These are phyloP conservation scores for Halteria grandinella DNA, from an alignment of 73 alveolate genomes.

Conservation along the genomic window DNA sequence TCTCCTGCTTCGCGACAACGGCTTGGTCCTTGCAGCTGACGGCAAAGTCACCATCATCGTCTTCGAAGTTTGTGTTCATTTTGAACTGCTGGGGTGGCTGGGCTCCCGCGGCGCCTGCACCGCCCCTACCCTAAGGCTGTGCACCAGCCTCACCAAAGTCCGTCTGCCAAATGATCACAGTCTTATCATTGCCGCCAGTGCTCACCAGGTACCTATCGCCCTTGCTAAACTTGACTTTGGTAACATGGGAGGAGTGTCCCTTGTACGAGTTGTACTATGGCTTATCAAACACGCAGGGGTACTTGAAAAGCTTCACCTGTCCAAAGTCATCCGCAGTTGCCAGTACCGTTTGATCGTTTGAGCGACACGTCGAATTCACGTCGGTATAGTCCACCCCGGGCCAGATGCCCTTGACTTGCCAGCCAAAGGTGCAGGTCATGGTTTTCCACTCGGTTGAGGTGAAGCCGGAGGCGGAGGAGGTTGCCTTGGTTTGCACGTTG, in stretches of 20 bases:
- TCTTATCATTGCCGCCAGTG: constrained; percentile 98
- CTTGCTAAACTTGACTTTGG: constrained; percentile 92
- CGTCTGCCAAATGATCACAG: constrained; percentile 96
- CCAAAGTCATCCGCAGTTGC: constrained; percentile 96
- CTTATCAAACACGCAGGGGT: constrained; percentile 94
- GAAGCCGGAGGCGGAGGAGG: constrained; percentile 84
- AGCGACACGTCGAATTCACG: constrained; percentile 93
- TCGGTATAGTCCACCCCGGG: constrained; percentile 94
- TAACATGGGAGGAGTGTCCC: constrained; percentile 98
- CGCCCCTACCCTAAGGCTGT: neutral
- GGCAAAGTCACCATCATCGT: constrained; percentile 64
- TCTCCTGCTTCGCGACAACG: constrained; percentile 39
- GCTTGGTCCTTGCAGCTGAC: too few relatives aligned
- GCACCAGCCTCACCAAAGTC: constrained; percentile 84
- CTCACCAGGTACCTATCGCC: constrained; percentile 90
- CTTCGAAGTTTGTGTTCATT: constrained; percentile 25
- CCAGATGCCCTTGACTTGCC: constrained; percentile 97
- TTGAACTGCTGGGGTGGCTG: too few relatives aligned
- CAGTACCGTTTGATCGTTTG: constrained; percentile 73
- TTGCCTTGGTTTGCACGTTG: constrained; percentile 78
- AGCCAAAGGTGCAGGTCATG: constrained; percentile 97
- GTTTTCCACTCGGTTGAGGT: constrained; percentile 88
- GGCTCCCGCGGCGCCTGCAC: neutral
- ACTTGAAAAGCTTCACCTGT: constrained; percentile 90
- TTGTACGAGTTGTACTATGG: constrained; percentile 89